Base-by-base conservation (phyloP, 2,329 filamentous ascomycete species). In the Fusarium verticillioides region DNA sequence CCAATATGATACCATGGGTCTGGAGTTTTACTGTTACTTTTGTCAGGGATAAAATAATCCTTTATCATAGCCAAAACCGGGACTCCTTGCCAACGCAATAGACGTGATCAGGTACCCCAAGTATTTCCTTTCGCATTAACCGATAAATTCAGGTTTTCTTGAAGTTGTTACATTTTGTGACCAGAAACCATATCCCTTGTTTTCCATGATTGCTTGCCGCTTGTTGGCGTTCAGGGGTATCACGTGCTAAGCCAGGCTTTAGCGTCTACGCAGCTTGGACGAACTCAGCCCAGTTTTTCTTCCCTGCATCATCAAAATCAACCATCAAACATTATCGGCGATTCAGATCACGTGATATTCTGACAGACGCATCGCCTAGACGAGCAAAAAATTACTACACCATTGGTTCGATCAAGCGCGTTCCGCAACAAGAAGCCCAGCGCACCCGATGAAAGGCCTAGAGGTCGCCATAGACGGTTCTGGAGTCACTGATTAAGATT, bases 1-100 rank as follows among this genome's bases (percentile, higher is more conserved):
- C 50, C n/a, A 80, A 73, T 34, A 82, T 82, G 81, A 82, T 82
- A 82, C 80, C 80, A 82, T 75, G 78, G 79, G 72, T 69, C 58
- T 75, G 81, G 81, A 78, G 72, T 67, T 72, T 59, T 67, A 49
- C 54, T 61, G 57, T 34, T 74, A 53, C 52, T 60, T 60, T 61
- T 61, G 57, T 58, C 67, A 53, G 43, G 66, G 54, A 59, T 70
- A 37, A 54, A 74, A 63, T 75, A 47, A 63, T 75, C 61, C 61
- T 69, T 56, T 53, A 56, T 50, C 44, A 74, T 59, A 59, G 57
- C 66, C 65, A 61, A 63, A 66, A 50, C 52, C 43, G 60, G 72
- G 44, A 44, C 36, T 49, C 54, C 26, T 60, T 71, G 53, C 34
- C 54, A 70, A 60, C 16, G 19, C 28, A 47, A 37, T 19, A 26